Evolutionary conservation across 352 stramenopile genomes (phyloP).

Genomic region (Phytophthora rubi): DNA sequence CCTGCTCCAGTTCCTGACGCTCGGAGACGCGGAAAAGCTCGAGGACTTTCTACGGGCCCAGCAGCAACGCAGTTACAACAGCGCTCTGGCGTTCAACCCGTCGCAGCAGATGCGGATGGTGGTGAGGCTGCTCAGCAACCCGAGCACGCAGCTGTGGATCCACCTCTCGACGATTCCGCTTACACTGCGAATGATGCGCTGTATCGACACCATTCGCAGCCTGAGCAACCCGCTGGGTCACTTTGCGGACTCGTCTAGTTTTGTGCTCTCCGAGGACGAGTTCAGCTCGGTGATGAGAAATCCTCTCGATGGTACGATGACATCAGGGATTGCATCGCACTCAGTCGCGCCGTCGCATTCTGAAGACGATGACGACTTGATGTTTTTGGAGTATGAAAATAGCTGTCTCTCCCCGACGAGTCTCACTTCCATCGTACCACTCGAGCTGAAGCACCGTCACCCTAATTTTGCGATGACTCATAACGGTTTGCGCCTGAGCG

Average conservation of each 20-base stretch:
- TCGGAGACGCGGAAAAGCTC: conserved; percentile 66
- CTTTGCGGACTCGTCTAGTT: conserved; percentile 78
- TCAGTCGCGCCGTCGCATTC: conserved; percentile 7
- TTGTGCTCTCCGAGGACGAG: conserved; percentile 77
- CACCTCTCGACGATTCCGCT: conserved; percentile 65
- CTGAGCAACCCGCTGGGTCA: conserved; percentile 43
- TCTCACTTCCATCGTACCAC: conserved; percentile 43
- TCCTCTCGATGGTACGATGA: conserved; percentile 7
- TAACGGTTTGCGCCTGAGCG: conserved; percentile 5
- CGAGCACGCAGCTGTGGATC: conserved; percentile 52
- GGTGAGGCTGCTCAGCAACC: conserved; percentile 40
- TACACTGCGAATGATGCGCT: conserved; percentile 78
- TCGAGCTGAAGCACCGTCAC: conserved; percentile 62
- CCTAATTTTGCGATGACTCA: conserved; percentile 35
- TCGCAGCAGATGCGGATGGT: conserved; percentile 51
- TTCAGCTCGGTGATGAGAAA: conserved; percentile 46
- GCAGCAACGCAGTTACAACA: conserved; percentile 17
- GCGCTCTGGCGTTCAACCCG: conserved; percentile 21
- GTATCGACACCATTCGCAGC: conserved; percentile 76
- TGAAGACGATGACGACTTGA: conserved; percentile 37
- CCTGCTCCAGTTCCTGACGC: conserved; percentile 61
- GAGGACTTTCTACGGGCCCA: conserved; percentile 59
- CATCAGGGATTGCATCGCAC: conserved; percentile 6
- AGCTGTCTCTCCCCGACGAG: conserved; percentile 31
- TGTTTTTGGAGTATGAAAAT: conserved; percentile 43